phyloP scores from a whole-genome alignment of 768 basidiomycete species.

The Podaxis mareebaensis region DNA sequence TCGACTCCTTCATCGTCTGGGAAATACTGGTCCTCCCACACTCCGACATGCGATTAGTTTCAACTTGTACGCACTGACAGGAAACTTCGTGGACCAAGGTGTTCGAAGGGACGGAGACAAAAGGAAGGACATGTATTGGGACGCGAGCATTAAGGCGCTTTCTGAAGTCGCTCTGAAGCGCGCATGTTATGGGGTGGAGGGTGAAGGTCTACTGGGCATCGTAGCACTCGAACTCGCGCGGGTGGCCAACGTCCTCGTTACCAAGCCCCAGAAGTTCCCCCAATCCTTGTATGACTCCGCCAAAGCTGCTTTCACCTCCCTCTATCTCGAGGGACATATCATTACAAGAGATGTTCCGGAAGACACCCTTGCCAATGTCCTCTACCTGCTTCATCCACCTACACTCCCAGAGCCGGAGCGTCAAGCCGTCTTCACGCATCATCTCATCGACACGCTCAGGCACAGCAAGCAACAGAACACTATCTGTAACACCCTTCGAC shows the following conservation, averaged over 20 bases:
- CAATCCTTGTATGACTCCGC: slow-evolving; percentile 27
- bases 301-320: slow-evolving; percentile 34
- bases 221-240: slow-evolving; percentile 33
- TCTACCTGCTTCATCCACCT: slow-evolving; percentile 38
- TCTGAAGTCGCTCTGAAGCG: slow-evolving; percentile 33
- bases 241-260: slow-evolving; percentile 32
- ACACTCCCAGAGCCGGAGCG: slow-evolving; percentile 24
- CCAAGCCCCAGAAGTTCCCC: slow-evolving; percentile 30
- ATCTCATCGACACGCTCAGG: slow-evolving; percentile 30
- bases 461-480: slow-evolving; percentile 32
- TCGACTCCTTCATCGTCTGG: slow-evolving; percentile 31
- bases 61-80: slow-evolving; percentile 32
- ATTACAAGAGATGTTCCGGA: slow-evolving; percentile 31
- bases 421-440: slow-evolving; percentile 30
- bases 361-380: slow-evolving; percentile 33
- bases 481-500: slow-evolving; percentile 34
- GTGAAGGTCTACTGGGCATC: slow-evolving; percentile 29
- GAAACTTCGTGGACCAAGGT: slow-evolving; percentile 25
- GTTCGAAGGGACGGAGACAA: slow-evolving; percentile 30
- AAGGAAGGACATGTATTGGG: slow-evolving; percentile 30
- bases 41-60: slow-evolving; percentile 32
- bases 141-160: slow-evolving; percentile 34
- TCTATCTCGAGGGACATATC: slow-evolving; percentile 36
- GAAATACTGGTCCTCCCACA: slow-evolving; percentile 28
- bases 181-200: slow-evolving; percentile 31